These are phyloP conservation scores for Capniomyces stellatus DNA, from an alignment of 371 early-diverging fungal genomes.

Conservation along the genomic window DNA sequence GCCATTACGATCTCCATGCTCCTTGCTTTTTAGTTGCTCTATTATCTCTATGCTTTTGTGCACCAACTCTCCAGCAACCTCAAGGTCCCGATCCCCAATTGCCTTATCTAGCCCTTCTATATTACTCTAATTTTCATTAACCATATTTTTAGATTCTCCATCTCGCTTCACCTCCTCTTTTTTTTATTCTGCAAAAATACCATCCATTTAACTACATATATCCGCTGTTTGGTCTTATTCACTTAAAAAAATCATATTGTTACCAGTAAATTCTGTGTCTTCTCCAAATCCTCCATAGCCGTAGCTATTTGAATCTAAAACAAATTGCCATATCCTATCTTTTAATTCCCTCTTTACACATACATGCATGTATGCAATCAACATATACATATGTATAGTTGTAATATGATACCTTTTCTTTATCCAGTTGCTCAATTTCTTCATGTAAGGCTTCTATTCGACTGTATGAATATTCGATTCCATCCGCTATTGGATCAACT, in stretches of 20 bases:
- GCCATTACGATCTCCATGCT: constrained; percentile 44
- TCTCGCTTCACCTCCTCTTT: no score
- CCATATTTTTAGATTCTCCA: no score
- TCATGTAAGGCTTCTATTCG: neutral
- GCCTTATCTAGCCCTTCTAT: constrained; percentile 54
- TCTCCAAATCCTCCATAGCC: neutral
- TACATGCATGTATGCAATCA: neutral
- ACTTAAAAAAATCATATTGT: neutral
- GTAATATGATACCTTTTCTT: neutral
- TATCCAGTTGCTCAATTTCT: neutral
- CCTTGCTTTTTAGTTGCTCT: constrained; percentile 38
- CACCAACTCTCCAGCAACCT: constrained; percentile 50
- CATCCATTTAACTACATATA: no score
- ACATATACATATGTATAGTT: no score
- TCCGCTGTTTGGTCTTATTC: no score
- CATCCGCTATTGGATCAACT: neutral
- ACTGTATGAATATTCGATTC: neutral
- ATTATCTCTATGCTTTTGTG: constrained; percentile 46
- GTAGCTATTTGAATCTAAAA: neutral
- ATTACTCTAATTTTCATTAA: constrained; percentile 31
- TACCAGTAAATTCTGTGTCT: neutral
- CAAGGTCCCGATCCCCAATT: constrained; percentile 45
- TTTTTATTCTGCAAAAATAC: no score
- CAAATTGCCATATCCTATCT: neutral
- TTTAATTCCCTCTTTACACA: neutral